These are phyloP conservation scores for Lenzites betulinus DNA, from an alignment of 768 basidiomycete genomes.

Conservation along the genomic window DNA sequence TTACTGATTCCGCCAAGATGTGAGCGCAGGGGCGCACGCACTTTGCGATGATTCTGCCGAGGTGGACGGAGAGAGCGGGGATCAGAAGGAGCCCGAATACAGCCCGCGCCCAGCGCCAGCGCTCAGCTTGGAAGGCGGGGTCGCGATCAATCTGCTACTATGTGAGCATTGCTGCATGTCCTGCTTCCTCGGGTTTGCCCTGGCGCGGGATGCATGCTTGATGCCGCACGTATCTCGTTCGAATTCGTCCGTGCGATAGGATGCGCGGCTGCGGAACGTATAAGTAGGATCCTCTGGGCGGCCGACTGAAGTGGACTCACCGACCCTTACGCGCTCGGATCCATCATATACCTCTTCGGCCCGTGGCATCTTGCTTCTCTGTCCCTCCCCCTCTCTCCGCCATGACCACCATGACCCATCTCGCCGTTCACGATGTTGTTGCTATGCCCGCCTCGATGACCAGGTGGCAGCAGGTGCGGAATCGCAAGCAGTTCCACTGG, in stretches of 20 bases:
- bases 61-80: no score
- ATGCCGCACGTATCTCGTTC: neutral
- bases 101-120: no score
- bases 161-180: neutral
- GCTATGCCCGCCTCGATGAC: slow-evolving; percentile 19
- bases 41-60: no score
- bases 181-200: neutral
- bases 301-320: no score
- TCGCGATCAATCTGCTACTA: no score
- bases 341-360: no score
- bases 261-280: neutral
- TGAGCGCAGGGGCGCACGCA: no score
- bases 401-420: slow-evolving; percentile 1
- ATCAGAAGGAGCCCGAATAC: no score
- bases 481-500: slow-evolving; percentile 29
- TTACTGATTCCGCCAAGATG: no score
- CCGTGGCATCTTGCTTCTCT: neutral
- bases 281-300: neutral
- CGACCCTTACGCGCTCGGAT: neutral
- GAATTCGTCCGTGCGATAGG: neutral
- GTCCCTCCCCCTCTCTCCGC: neutral
- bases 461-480: slow-evolving; percentile 28
- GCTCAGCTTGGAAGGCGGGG: no score
- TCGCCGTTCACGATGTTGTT: slow-evolving; percentile 24
- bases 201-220: neutral